Evolutionary conservation across 495 filamentous ascomycete genomes (phyloP).

Genomic region (Tuber umbilicatum): DNA sequence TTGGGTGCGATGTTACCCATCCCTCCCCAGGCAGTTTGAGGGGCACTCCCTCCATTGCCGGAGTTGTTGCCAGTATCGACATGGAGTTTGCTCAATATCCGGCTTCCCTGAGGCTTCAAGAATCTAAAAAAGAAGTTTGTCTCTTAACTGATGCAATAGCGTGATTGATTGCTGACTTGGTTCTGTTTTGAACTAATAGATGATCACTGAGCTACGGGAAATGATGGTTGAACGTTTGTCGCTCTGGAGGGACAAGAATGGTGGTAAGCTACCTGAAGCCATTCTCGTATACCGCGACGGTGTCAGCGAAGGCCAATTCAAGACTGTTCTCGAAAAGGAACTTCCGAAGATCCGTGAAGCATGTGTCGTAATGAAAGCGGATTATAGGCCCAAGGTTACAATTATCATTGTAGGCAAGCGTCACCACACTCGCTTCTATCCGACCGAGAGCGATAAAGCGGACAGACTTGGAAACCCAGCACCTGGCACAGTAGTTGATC

Average conservation of each 20-base stretch:
- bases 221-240: constrained; percentile 57
- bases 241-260: constrained; percentile 55
- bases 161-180: background rate
- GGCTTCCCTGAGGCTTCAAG: constrained; percentile 55
- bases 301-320: constrained; percentile 61
- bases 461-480: constrained; percentile 58
- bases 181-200: constrained; percentile 42
- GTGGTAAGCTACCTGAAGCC: constrained; percentile 54
- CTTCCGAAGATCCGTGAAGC: constrained; percentile 56
- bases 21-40: constrained; percentile 62
- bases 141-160: background rate
- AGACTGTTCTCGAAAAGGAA: constrained; percentile 31
- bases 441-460: constrained; percentile 46
- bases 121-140: constrained; percentile 46
- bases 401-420: constrained; percentile 74
- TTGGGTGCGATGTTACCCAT: constrained; percentile 85
- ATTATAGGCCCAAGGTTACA: constrained; percentile 46
- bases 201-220: constrained; percentile 51
- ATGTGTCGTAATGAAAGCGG: constrained; percentile 52
- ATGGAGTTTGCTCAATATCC: constrained; percentile 61
- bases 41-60: constrained; percentile 63
- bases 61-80: constrained; percentile 67
- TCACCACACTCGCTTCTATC: constrained; percentile 86
- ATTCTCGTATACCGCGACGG: constrained; percentile 89
- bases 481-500: constrained; percentile 79